These are phyloP conservation scores for Xylariomycetidae sp. DNA, from an alignment of 2,329 filamentous ascomycete genomes.

Conservation along the genomic window DNA sequence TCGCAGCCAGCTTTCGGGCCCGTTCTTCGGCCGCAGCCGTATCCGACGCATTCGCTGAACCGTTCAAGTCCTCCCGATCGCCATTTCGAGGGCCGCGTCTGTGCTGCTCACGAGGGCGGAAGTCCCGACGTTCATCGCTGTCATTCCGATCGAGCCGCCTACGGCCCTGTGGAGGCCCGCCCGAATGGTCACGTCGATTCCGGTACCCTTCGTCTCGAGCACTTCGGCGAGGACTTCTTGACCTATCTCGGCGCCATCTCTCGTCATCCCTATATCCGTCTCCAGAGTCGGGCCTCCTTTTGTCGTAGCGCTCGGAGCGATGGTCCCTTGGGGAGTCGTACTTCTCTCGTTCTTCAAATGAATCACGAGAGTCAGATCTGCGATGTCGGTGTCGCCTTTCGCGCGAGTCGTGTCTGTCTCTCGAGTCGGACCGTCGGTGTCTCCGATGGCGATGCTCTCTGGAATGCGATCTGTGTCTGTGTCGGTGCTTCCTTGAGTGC, in stretches of 20 bases:
- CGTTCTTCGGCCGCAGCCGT: conserved; percentile 40
- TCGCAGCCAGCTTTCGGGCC: conserved; percentile 63
- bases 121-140: conserved; percentile 19
- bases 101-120: conserved; percentile 15
- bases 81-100: conserved; percentile 17
- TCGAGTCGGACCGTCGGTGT: conserved; percentile 32
- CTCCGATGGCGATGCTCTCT: conserved; percentile 33
- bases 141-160: conserved; percentile 18
- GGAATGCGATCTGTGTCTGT: conserved; percentile 28
- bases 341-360: conserved; percentile 31
- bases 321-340: conserved; percentile 26
- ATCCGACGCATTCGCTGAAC: conserved; percentile 9
- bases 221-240: conserved; percentile 25
- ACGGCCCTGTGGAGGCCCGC: conserved; percentile 15
- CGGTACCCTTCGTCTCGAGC: conserved; percentile 26
- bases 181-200: conserved; percentile 24
- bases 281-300: conserved; percentile 14
- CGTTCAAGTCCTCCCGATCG: conserved; percentile 11
- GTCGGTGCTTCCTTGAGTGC: conserved; percentile 34
- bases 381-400: conserved; percentile 35
- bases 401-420: conserved; percentile 33
- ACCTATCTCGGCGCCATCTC: conserved; percentile 23
- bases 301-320: conserved; percentile 14
- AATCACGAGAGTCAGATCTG: conserved; percentile 33
- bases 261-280: conserved; percentile 12